Percentiles rank a stretch among this genome's conserved stretches.
Evolutionary conservation across 345 rosid species (phyloP).

Genomic region (Bretschneidera sinensis): DNA sequence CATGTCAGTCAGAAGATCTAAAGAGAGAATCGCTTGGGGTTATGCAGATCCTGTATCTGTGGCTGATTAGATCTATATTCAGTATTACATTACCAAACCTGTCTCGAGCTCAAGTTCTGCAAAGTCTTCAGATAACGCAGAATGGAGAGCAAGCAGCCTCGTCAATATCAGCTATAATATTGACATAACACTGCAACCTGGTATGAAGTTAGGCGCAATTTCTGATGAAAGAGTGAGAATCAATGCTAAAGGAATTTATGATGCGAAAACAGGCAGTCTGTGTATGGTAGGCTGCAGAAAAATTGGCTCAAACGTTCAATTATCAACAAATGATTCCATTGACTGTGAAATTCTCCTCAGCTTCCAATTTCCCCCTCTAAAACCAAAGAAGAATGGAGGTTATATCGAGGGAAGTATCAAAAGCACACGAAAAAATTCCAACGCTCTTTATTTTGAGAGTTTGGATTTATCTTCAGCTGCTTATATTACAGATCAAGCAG

Average conservation of each 20-base stretch:
- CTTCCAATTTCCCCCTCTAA: conserved; percentile 37
- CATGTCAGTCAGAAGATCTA: conserved; percentile 18
- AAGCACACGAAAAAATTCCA: conserved; percentile 30
- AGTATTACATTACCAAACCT: too few species aligned
- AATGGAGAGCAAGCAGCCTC: neutral
- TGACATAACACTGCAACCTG: conserved; percentile 9
- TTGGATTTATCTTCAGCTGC: conserved; percentile 20
- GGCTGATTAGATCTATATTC: conserved; percentile 25
- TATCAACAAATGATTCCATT: neutral
- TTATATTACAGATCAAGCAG: conserved; percentile 11
- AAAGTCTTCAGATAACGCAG: neutral
- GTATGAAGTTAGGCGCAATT: neutral
- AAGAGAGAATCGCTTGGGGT: conserved; percentile 25
- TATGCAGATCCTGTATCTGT: conserved; percentile 32
- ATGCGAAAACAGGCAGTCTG: conserved; percentile 34
- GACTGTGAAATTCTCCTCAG: conserved; percentile 40
- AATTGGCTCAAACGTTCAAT: neutral
- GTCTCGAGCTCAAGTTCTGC: neutral
- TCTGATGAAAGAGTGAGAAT: conserved; percentile 10
- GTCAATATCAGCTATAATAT: conserved; percentile 36
- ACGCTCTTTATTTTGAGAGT: conserved; percentile 31
- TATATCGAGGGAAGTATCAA: conserved; percentile 33
- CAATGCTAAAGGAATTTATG: conserved; percentile 46
- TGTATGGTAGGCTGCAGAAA: conserved; percentile 54
- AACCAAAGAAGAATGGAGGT: conserved; percentile 20